Percentiles rank a stretch among this genome's conserved stretches.
Evolutionary conservation across 345 rosid genomes (phyloP).

Genomic region (Psidium guajava): DNA sequence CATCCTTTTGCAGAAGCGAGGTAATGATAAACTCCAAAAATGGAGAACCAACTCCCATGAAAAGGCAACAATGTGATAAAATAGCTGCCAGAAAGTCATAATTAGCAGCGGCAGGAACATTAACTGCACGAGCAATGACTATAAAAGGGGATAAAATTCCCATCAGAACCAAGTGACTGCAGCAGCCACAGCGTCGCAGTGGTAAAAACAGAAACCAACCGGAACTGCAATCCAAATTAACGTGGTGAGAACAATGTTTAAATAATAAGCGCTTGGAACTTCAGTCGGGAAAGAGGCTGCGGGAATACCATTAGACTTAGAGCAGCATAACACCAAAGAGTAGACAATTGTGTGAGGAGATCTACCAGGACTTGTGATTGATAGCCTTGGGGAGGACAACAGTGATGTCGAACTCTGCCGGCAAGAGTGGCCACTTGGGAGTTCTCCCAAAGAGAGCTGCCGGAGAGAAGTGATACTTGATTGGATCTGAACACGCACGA

Average conservation of each 20-base stretch:
- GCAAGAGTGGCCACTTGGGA: not conserved
- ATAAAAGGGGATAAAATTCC: not conserved
- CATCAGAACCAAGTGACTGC: not conserved
- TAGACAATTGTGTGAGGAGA: not conserved
- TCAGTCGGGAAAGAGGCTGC: not conserved
- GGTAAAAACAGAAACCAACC: not conserved
- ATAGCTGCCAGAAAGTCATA: not conserved
- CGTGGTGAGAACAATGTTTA: not conserved
- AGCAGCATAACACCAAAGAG: not conserved
- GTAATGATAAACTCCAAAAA: no score
- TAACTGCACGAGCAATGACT: not conserved
- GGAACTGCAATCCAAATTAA: not conserved
- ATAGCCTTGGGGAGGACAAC: not conserved
- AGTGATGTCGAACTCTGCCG: not conserved
- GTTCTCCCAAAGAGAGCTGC: not conserved
- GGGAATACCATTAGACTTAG: not conserved
- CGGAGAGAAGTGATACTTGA: not conserved
- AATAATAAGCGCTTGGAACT: not conserved
- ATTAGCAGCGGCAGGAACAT: not conserved
- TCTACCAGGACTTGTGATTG: not conserved
- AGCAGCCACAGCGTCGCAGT: not conserved
- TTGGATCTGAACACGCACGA: not conserved
- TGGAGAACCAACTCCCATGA: no score
- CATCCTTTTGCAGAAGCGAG: not conserved
- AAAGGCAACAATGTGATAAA: not conserved